Evolutionary conservation across 2,329 filamentous ascomycete species (phyloP), one percentile per base, ranked within the genome.

Genomic region (Fusarium sp.): DNA sequence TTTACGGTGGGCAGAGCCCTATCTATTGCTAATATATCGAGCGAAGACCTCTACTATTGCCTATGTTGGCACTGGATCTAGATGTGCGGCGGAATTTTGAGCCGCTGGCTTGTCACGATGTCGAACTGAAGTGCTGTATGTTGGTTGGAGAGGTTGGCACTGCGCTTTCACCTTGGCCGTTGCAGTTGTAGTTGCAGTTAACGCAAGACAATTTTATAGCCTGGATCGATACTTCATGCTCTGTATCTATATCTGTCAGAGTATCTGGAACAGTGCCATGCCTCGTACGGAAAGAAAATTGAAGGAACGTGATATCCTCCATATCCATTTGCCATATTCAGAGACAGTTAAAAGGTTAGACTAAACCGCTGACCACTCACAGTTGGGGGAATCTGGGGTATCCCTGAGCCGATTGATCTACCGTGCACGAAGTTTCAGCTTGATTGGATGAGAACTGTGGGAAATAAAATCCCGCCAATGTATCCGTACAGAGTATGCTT

Each of bases 251-350:
- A 18, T 11, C 20, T 40, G n/a, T n/a, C 23, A 4, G 23, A 60
- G 33, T 25, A 45, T 63, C 37, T 31, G 49, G 33, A 56, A 73
- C 70, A 51, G 71, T 80, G 23, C 76, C 10, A 6, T 76, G 74
- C 54, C 54, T 81, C 46, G 71, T 78, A 59, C 80, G 79, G 79
- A 75, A 75, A 53, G 71, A 70, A 3, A 78, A 75, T 8, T 69
- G 45, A 61, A 64, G 33, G 59, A 54, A 18, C 10, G 25, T 63
- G 42, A 46, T 47, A 42, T 45, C 68, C 27, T n/a, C n/a, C n/a
- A n/a, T 25, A 25, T 25, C 25, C 25, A 25, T 25, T 5, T 25
- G 23, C 5, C 23, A 33, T n/a, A 25, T 53, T 23, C 27, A 21
- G 21, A 10, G n/a, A 27, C 25, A 11, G 15, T 25, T 27, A 42